Percentiles rank a stretch among this genome's conserved stretches.
Conservation (phyloP, 192 early-diverging fungal species). For the Backusella macrospora region DNA sequence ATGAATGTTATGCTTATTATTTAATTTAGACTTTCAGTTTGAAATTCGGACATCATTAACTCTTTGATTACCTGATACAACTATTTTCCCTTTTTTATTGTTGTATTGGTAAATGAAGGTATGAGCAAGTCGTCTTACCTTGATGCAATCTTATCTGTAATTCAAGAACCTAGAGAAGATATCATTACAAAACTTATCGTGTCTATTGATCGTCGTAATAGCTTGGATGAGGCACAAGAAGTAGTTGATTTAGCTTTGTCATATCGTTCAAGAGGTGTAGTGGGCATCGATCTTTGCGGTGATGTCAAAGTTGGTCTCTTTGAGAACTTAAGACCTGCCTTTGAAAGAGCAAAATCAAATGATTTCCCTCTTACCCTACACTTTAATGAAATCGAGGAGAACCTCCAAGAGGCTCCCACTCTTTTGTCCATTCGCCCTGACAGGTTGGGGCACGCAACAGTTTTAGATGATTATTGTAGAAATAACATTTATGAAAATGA, state of each 20-base stretch:
- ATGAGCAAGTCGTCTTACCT: constrained; percentile 60
- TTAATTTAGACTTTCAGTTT: not conserved
- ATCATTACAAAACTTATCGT: constrained; percentile 55
- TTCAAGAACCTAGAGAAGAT: constrained; percentile 19
- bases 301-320: constrained; percentile 49
- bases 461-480: constrained; percentile 39
- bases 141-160: constrained; percentile 35
- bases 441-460: constrained; percentile 62
- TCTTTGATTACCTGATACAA: not conserved
- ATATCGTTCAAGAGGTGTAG: constrained; percentile 41
- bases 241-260: constrained; percentile 54
- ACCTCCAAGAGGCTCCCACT: constrained; percentile 44
- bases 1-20: not conserved
- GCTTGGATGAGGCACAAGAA: constrained; percentile 50
- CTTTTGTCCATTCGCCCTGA: constrained; percentile 48
- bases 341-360: constrained; percentile 48
- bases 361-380: constrained; percentile 60
- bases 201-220: constrained; percentile 54
- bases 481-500: constrained; percentile 32
- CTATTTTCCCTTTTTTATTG: not conserved
- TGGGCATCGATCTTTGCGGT: constrained; percentile 68
- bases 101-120: constrained; percentile 16
- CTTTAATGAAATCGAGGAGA: constrained; percentile 52
- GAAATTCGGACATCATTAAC: not conserved
- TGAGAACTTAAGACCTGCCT: constrained; percentile 45